Percentiles rank a stretch among this genome's conserved stretches.
These are phyloP conservation scores for Coniochaeta prunicola DNA, from an alignment of 2,329 filamentous ascomycete genomes.

Conservation along the genomic window DNA sequence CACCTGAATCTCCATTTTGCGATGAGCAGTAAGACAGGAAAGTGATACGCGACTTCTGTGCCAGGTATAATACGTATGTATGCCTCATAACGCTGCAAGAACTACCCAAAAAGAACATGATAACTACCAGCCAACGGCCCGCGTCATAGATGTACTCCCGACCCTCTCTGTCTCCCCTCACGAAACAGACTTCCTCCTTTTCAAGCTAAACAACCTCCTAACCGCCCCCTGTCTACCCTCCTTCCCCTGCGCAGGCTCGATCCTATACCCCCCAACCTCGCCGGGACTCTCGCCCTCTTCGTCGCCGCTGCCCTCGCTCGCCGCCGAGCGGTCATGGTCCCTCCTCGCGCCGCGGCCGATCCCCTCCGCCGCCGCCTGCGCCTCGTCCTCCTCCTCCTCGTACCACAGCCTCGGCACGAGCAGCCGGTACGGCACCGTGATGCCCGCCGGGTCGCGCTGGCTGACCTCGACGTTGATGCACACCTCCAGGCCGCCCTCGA, in stretches of 20 bases:
- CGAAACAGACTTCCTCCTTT: conserved; percentile 15
- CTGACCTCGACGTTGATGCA: conserved; percentile 86
- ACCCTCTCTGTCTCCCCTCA: not conserved
- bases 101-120: not conserved
- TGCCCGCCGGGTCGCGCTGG: conserved; percentile 76
- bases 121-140: not conserved
- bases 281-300: not conserved
- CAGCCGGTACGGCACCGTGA: conserved; percentile 79
- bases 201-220: conserved; percentile 38
- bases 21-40: not conserved
- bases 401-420: conserved; percentile 73
- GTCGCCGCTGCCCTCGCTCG: not conserved
- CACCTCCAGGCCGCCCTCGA: conserved; percentile 80
- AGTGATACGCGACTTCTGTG: not conserved
- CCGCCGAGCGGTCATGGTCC: not conserved
- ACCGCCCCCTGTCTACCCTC: conserved; percentile 26
- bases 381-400: conserved; percentile 29
- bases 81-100: not conserved
- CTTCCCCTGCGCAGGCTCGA: conserved; percentile 7
- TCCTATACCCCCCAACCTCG: not conserved
- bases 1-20: not conserved
- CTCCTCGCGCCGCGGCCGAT: conserved; percentile 4
- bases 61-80: not conserved
- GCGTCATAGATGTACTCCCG: not conserved
- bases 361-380: too few species aligned